phyloP scores from a whole-genome alignment of 495 filamentous ascomycete genomes.

The Massariosphaeria phaeospora region DNA sequence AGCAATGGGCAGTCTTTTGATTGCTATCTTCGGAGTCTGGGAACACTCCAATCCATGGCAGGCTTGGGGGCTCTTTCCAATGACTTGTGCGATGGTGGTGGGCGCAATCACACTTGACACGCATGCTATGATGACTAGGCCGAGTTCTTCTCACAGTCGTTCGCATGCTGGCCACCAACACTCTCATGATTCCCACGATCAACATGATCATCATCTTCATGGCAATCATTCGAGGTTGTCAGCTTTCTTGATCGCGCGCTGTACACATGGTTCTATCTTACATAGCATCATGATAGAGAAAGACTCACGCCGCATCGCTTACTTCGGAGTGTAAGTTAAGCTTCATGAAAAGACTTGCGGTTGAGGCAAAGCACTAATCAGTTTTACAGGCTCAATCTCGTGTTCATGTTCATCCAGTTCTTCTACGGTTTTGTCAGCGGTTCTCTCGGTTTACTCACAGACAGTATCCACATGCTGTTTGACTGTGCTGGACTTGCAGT shows the following conservation, averaged over 20 bases:
- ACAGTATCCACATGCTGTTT: constrained; percentile 99
- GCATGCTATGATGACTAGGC: too few species aligned
- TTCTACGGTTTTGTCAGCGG: constrained; percentile 90
- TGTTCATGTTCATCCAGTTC: constrained; percentile 91
- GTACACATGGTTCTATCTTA: constrained; percentile 66
- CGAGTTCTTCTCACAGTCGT: constrained; percentile 24
- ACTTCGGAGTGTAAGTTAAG: constrained; percentile 77
- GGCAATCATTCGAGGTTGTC: constrained; percentile 56
- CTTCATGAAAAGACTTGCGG: background rate
- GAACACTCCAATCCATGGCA: background rate
- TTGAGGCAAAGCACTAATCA: constrained; percentile 4
- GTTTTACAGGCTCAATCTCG: constrained; percentile 71
- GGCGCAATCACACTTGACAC: constrained; percentile 34
- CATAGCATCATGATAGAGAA: constrained; percentile 84
- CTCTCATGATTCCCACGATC: constrained; percentile 38
- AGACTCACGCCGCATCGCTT: constrained; percentile 93
- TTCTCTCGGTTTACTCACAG: constrained; percentile 87
- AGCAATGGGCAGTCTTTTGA: constrained; percentile 21
- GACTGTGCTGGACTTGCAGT: constrained; percentile 91
- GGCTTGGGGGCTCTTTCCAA: constrained; percentile 2
- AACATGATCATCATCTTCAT: constrained; percentile 44
- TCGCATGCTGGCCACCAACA: constrained; percentile 31
- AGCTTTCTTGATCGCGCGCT: constrained; percentile 58
- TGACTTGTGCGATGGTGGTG: constrained; percentile 24
- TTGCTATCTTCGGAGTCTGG: constrained; percentile 6